Conservation (phyloP, 768 basidiomycete species). For the Trametes maxima region DNA sequence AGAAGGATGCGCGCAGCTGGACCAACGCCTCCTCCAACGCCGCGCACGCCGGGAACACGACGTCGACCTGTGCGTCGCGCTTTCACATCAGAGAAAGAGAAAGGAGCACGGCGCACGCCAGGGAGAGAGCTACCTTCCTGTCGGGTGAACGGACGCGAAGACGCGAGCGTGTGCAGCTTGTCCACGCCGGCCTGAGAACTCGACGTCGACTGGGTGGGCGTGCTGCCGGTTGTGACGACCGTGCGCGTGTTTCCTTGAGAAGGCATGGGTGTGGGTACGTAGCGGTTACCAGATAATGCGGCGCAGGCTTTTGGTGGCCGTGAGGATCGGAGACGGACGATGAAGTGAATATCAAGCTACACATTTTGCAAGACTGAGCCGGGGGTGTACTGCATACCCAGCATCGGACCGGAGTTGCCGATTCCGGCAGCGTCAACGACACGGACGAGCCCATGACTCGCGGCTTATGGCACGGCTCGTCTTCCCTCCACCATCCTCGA, state of each 20-base stretch:
- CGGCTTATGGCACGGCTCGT: no score
- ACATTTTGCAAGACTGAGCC: no score
- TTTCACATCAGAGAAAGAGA: not conserved
- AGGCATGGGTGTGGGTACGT: not conserved
- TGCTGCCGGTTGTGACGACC: not conserved
- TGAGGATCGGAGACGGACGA: no score
- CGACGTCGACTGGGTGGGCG: no score
- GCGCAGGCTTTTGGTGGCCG: no score
- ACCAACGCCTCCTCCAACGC: conserved; percentile 43
- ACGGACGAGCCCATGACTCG: no score
- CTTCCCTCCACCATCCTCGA: no score
- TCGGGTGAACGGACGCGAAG: conserved; percentile 50
- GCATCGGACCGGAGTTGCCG: no score
- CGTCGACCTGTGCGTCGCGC: conserved; percentile 51
- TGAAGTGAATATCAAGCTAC: no score
- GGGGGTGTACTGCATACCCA: no score
- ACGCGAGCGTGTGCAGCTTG: not conserved
- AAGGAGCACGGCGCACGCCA: not conserved
- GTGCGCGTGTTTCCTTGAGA: not conserved
- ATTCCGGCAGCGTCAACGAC: no score
- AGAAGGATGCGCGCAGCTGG: conserved; percentile 47
- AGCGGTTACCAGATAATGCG: not conserved
- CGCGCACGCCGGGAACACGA: conserved; percentile 55
- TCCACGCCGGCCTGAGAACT: not conserved
- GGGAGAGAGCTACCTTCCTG: conserved; percentile 43